Conservation (phyloP, 1,284 basidiomycete genomes). For the Trametes sp. region DNA sequence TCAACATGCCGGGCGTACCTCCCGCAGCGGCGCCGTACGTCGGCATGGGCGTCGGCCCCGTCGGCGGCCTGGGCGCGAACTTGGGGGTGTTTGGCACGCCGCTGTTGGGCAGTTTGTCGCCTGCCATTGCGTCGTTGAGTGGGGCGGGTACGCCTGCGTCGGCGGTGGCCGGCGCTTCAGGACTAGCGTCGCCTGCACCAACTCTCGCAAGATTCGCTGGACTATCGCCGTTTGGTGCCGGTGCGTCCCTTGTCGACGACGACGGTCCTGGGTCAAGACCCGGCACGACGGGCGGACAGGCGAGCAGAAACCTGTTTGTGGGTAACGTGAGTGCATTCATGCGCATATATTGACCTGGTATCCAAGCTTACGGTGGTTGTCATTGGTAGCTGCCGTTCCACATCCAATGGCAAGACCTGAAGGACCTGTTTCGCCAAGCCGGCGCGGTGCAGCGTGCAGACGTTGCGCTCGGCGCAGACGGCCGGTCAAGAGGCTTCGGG, state of each 20-base stretch:
- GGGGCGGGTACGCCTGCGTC: constrained; percentile 18
- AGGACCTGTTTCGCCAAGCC: constrained; percentile 90
- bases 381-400: constrained; percentile 89
- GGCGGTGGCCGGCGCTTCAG: constrained; percentile 1
- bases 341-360: background rate
- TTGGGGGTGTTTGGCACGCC: constrained; percentile 22
- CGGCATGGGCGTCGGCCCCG: constrained; percentile 2
- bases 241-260: constrained; percentile 8
- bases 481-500: constrained; percentile 87
- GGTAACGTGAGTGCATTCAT: constrained; percentile 58
- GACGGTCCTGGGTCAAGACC: constrained; percentile 25
- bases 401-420: constrained; percentile 97
- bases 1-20: constrained; percentile 46
- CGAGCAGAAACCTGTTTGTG: constrained; percentile 70
- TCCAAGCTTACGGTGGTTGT: background rate
- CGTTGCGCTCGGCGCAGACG: constrained; percentile 84
- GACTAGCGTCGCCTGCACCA: constrained; percentile 26
- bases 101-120: constrained; percentile 20
- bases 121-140: constrained; percentile 16
- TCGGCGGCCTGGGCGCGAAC: background rate
- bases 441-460: constrained; percentile 90
- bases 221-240: constrained; percentile 19
- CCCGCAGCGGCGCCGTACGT: constrained; percentile 16
- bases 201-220: constrained; percentile 12
- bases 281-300: constrained; percentile 24